Evolutionary conservation across 148 eudicot species (phyloP).

Genomic region (Limonium bicolor): DNA sequence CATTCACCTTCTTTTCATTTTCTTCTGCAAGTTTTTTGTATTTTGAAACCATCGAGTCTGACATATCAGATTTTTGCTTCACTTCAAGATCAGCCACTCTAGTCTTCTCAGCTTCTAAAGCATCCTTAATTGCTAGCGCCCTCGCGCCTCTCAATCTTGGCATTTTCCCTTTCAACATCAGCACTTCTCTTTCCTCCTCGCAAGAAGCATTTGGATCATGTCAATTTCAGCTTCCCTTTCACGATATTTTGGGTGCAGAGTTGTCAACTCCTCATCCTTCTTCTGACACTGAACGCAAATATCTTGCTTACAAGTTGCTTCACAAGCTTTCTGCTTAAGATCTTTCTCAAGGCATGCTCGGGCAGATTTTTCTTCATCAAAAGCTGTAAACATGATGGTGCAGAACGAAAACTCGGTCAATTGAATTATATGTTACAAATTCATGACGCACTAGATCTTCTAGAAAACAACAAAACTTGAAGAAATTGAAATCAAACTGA

Average conservation of each 20-base stretch:
- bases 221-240: slow-evolving; percentile 30
- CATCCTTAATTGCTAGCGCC: slow-evolving; percentile 23
- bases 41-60: too few relatives aligned
- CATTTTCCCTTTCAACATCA: slow-evolving; percentile 23
- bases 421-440: too few relatives aligned
- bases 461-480: background rate
- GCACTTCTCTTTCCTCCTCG: slow-evolving; percentile 23
- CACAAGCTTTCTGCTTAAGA: slow-evolving; percentile 24
- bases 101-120: slow-evolving; percentile 26
- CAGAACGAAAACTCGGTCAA: too few relatives aligned
- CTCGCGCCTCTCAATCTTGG: slow-evolving; percentile 40
- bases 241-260: slow-evolving; percentile 21
- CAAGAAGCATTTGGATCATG: slow-evolving; percentile 25
- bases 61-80: slow-evolving; percentile 8
- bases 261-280: slow-evolving; percentile 16
- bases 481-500: background rate
- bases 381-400: slow-evolving; percentile 32
- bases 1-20: slow-evolving; percentile 1
- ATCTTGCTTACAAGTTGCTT: too few relatives aligned
- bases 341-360: slow-evolving; percentile 18
- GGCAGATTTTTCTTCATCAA: slow-evolving; percentile 27
- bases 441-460: too few relatives aligned
- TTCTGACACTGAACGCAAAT: slow-evolving; percentile 9
- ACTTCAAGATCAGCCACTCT: slow-evolving; percentile 23
- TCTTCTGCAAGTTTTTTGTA: slow-evolving; percentile 4